Evolutionary conservation across 305 asterid species (phyloP).

Genomic region (Salvia sclarea): DNA sequence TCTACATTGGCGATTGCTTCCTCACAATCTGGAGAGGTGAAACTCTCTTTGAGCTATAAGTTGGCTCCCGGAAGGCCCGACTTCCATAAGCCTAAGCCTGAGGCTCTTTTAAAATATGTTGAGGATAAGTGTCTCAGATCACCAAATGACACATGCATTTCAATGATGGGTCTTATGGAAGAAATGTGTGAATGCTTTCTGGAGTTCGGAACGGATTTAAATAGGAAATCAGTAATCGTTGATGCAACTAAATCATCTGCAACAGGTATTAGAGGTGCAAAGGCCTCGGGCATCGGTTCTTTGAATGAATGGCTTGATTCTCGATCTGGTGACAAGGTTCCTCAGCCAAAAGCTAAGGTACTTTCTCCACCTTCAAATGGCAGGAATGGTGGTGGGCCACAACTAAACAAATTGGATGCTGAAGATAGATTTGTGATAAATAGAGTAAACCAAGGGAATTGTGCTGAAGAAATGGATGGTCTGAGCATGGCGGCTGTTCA

Average conservation of each 20-base stretch:
- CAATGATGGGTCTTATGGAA: constrained; percentile 49
- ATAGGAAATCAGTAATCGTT: constrained; percentile 28
- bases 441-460: constrained; percentile 38
- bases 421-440: constrained; percentile 34
- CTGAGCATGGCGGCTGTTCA: constrained; percentile 41
- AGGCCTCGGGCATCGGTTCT: constrained; percentile 20
- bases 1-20: constrained; percentile 44
- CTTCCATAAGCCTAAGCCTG: constrained; percentile 52
- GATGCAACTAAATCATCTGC: constrained; percentile 33
- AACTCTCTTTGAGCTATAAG: constrained; percentile 46
- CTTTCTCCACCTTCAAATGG: constrained; percentile 42
- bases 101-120: constrained; percentile 46
- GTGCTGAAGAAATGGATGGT: constrained; percentile 38
- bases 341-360: constrained; percentile 33
- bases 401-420: constrained; percentile 35
- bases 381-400: constrained; percentile 29
- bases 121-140: constrained; percentile 54
- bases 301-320: constrained; percentile 32
- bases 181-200: constrained; percentile 52
- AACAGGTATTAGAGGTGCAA: constrained; percentile 34
- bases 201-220: constrained; percentile 47
- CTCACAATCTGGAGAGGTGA: constrained; percentile 52
- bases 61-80: constrained; percentile 44
- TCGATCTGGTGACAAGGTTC: constrained; percentile 39
- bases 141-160: constrained; percentile 46